phyloP scores from a whole-genome alignment of 192 early-diverging fungal genomes.

The Tieghemiomyces parasiticus region DNA sequence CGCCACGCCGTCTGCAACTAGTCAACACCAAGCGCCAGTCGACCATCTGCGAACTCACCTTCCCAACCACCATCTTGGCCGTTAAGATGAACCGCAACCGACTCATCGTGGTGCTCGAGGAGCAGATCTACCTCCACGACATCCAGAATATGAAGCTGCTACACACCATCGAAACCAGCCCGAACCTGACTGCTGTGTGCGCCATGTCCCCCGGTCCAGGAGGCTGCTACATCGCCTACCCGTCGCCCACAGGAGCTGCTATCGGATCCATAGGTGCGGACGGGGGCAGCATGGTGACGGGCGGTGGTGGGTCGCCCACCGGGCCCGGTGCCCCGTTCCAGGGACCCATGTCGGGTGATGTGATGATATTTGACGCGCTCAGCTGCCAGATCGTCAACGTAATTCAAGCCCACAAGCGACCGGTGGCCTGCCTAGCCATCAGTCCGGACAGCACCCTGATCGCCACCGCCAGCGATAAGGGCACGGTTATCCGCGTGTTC shows the following conservation, averaged over 20 bases:
- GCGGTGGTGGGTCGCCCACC: not conserved
- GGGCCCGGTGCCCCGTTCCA: not conserved
- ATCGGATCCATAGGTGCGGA: too few species aligned
- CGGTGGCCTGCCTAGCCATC: slow-evolving; percentile 72
- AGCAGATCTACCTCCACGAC: slow-evolving; percentile 93
- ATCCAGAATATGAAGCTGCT: slow-evolving; percentile 97
- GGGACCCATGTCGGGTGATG: slow-evolving; percentile 35
- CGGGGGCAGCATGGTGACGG: not conserved
- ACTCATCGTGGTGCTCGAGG: slow-evolving; percentile 87
- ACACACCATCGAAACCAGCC: slow-evolving; percentile 88
- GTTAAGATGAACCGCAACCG: slow-evolving; percentile 93
- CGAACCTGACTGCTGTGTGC: slow-evolving; percentile 78
- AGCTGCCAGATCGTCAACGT: slow-evolving; percentile 82
- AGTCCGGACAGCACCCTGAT: slow-evolving; percentile 85
- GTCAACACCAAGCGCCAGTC: slow-evolving; percentile 97
- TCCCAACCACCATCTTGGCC: slow-evolving; percentile 79
- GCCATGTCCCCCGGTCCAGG: slow-evolving; percentile 86
- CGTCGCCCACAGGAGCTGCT: slow-evolving; percentile 52
- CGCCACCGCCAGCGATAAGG: slow-evolving; percentile 94
- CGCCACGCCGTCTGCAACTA: slow-evolving; percentile 81
- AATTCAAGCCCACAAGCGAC: slow-evolving; percentile 89
- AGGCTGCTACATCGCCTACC: slow-evolving; percentile 91
- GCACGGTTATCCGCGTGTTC: slow-evolving; percentile 94
- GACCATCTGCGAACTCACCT: slow-evolving; percentile 94
- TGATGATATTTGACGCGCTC: slow-evolving; percentile 87